phyloP scores from a whole-genome alignment of 257 asterid genomes.

The Nicotiana noctiflora region DNA sequence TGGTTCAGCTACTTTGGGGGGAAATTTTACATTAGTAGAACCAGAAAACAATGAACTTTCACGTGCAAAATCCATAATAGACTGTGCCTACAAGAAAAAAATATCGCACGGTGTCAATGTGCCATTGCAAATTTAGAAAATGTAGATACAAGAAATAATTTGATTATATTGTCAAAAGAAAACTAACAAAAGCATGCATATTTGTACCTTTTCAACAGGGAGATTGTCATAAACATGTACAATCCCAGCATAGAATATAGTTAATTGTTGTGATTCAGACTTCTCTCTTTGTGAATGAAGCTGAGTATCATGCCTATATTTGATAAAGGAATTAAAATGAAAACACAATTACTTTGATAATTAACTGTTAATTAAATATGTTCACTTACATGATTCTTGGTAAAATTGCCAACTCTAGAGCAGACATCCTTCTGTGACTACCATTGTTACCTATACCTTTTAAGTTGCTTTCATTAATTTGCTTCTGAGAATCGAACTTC shows the following conservation, averaged over 20 bases:
- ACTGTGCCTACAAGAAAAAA: neutral
- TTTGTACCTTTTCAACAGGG: neutral
- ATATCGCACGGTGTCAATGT: neutral
- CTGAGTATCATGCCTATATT: neutral
- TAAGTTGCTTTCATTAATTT: neutral
- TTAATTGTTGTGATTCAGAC: conserved; percentile 9
- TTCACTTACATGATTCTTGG: neutral
- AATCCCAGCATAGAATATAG: conserved; percentile 19
- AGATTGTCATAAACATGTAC: conserved; percentile 15
- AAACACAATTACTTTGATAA: neutral
- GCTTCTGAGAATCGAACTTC: neutral
- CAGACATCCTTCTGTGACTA: neutral
- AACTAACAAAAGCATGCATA: neutral
- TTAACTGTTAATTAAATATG: neutral
- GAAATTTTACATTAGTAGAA: neutral
- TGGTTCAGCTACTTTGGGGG: conserved; percentile 1
- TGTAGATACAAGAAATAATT: neutral
- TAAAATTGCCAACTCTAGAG: neutral
- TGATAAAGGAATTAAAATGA: neutral
- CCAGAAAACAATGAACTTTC: neutral
- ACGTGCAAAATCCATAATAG: conserved; percentile 8
- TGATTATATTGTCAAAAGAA: neutral
- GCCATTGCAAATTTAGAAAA: neutral
- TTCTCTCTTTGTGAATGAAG: neutral
- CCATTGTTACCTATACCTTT: neutral